phyloP scores from a whole-genome alignment of 2,329 filamentous ascomycete genomes.

The Phyllosticta paracitricarpa region DNA sequence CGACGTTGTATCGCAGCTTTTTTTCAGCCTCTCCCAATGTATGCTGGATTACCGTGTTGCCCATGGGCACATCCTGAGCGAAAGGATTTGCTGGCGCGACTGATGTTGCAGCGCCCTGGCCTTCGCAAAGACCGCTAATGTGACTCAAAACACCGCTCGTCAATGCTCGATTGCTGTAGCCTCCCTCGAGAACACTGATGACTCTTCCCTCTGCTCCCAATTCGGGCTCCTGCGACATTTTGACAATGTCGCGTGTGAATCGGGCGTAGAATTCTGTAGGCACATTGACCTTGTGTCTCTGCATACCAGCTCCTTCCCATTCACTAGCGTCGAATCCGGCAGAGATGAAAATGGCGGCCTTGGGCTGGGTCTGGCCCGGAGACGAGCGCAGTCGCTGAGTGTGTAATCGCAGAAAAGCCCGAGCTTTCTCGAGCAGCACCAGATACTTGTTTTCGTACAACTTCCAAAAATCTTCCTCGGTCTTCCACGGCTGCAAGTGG shows the following conservation, averaged over 20 bases:
- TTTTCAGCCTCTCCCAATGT: constrained; percentile 17
- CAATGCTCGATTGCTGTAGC: constrained; percentile 87
- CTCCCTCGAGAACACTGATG: constrained; percentile 89
- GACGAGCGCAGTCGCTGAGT: constrained; percentile 52
- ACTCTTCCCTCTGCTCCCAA: constrained; percentile 72
- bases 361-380: constrained; percentile 54
- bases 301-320: constrained; percentile 87
- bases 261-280: constrained; percentile 94
- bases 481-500: constrained; percentile 81
- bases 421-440: constrained; percentile 69
- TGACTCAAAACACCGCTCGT: constrained; percentile 85
- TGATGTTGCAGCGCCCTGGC: constrained; percentile 23
- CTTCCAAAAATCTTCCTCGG: constrained; percentile 74
- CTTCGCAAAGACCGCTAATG: constrained; percentile 66
- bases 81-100: background rate
- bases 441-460: constrained; percentile 74
- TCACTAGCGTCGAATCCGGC: constrained; percentile 96
- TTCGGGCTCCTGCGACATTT: constrained; percentile 68
- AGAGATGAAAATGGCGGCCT: constrained; percentile 85
- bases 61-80: constrained; percentile 25
- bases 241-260: constrained; percentile 76
- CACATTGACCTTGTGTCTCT: constrained; percentile 89
- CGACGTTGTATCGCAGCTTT: constrained; percentile 26
- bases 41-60: constrained; percentile 45
- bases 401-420: constrained; percentile 64